These are phyloP conservation scores for Nannochloris sp. DNA, from an alignment of 139 green algal genomes.

Conservation along the genomic window DNA sequence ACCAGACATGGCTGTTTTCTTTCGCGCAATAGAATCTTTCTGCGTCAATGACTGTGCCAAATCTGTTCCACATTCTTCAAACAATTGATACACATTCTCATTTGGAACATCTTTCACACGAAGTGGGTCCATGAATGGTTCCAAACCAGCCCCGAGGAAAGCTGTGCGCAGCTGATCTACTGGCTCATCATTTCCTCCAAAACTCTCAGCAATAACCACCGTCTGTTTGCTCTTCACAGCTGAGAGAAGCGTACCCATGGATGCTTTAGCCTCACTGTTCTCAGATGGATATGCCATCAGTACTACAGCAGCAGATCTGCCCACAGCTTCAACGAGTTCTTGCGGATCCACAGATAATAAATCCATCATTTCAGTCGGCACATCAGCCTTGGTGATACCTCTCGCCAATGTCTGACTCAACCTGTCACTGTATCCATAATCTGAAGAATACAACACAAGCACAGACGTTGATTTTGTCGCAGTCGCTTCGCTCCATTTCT, in stretches of 20 bases:
- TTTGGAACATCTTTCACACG: conserved; percentile 57
- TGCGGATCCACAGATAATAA: conserved; percentile 63
- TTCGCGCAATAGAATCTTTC: conserved; percentile 63
- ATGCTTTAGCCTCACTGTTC: conserved; percentile 36
- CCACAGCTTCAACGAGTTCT: conserved; percentile 69
- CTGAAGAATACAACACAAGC: conserved; percentile 76
- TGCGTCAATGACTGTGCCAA: conserved; percentile 67
- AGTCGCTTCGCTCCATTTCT: conserved; percentile 63
- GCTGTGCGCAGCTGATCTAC: conserved; percentile 69
- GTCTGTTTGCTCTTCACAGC: conserved; percentile 78
- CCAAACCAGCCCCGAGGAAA: conserved; percentile 53
- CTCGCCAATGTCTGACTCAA: conserved; percentile 84
- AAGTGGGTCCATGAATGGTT: conserved; percentile 51
- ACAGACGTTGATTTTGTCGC: conserved; percentile 54
- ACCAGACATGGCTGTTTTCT: conserved; percentile 72
- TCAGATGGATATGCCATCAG: conserved; percentile 67
- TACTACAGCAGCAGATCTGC: conserved; percentile 58
- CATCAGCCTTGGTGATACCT: conserved; percentile 86
- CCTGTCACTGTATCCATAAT: conserved; percentile 89
- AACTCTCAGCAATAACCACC: conserved; percentile 87
- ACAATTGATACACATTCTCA: conserved; percentile 56
- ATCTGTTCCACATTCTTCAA: conserved; percentile 89
- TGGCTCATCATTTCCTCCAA: conserved; percentile 86
- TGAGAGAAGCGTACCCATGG: conserved; percentile 59
- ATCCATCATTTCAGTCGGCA: conserved; percentile 86